Base-by-base conservation (phyloP, 75 land plant genomes). In the Picea sitchensis region DNA sequence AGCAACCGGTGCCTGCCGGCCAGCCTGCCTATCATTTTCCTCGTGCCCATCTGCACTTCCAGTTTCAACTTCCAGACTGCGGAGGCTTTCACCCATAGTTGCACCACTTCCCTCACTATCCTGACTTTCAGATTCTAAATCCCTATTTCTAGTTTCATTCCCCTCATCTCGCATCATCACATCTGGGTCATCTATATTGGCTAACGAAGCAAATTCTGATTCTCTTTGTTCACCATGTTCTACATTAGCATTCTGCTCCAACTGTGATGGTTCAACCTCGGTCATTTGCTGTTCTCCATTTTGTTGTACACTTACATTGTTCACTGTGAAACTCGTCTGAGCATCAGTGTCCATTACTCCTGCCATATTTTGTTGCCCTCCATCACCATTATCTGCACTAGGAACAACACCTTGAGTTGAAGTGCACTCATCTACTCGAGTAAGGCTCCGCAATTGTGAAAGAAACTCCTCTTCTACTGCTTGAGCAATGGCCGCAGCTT, bases 401-500 rank as follows among this genome's bases (percentile, higher is more conserved):
- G 64, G 34, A 80, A 18, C 51, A 76, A 56, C 65, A 41, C 58
- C 72, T 65, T 76, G 65, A 32, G 77, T 23, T 32, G 77, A 36
- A 14, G 78, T 76, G 20, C 85, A 67, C 12, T 78, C 76, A 20
- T 51, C 36, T 76, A 76, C 71, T 60, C 83, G 88, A 81, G 83
- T 81, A 65, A 83, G 68, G 59, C 75, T 76, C 18, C 80, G 91
- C 54, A 94, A 75, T 17, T 90, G 91, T 76, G 91, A 79, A 44
- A 94, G 65, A 63, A 96, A 94, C 18, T 83, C 88, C 61, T 92
- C 92, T 85, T 96, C 99, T 5, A 96, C 84, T 21, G 95, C 98
- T 80, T 92, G 95, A n/a, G 98, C 99, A 83, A 96, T 86, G 11
- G 85, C 88, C 59, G 90, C 84, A 68, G 98, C 90, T 61, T 92